Conservation (phyloP, 345 rosid species). For the Viola odorata region DNA sequence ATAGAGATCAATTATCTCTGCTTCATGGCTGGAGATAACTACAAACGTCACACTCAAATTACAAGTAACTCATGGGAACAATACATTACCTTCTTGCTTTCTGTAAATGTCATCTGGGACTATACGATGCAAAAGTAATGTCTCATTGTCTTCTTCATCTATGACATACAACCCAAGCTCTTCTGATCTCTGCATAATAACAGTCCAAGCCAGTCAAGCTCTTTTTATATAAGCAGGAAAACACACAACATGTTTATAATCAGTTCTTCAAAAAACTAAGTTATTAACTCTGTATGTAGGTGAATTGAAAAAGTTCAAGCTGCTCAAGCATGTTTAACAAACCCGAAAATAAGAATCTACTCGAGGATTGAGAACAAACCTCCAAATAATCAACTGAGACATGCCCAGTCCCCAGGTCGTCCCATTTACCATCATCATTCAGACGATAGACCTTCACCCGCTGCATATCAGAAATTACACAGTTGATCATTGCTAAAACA, state of each 20-base stretch:
- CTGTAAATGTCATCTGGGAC: constrained; percentile 71
- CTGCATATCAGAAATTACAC: constrained; percentile 32
- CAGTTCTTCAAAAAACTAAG: no score
- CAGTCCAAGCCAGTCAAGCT: background rate
- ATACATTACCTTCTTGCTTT: constrained; percentile 80
- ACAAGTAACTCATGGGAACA: constrained; percentile 2
- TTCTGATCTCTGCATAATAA: constrained; percentile 57
- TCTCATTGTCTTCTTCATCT: constrained; percentile 82
- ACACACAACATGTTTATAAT: no score
- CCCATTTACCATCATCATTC: constrained; percentile 83
- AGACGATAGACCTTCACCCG: constrained; percentile 80
- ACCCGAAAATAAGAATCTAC: background rate
- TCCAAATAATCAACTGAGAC: constrained; percentile 73
- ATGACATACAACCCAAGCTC: constrained; percentile 69
- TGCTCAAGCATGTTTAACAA: background rate
- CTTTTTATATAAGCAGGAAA: background rate
- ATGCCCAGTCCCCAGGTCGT: constrained; percentile 92
- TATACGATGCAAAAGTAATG: constrained; percentile 74
- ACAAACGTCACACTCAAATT: background rate
- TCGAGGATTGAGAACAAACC: constrained; percentile 39
- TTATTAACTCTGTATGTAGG: no score
- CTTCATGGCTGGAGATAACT: background rate
- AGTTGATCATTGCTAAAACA: no score
- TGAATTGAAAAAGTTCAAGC: no score
- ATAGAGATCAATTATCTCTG: constrained; percentile 2